Conservation (phyloP, 805 yeast genomes). For the Lipomyces anomalus region DNA sequence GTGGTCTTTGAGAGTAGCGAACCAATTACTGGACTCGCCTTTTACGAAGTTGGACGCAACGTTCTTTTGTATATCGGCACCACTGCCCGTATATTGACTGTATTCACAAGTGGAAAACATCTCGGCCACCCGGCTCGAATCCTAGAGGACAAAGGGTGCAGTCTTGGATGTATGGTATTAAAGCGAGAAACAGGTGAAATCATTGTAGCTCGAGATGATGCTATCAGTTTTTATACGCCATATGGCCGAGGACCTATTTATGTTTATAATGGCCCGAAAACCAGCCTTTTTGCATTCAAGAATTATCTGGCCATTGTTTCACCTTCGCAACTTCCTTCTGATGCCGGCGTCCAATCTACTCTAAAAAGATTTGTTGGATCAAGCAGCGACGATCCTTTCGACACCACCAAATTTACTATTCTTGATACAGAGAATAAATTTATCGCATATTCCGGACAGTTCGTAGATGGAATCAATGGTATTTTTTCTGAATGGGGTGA, state of each 20-base stretch:
- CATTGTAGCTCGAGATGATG: constrained; percentile 60
- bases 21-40: constrained; percentile 73
- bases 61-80: constrained; percentile 66
- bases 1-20: constrained; percentile 66
- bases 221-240: constrained; percentile 56
- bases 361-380: constrained; percentile 23
- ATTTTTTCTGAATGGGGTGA: constrained; percentile 54
- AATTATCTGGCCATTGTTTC: constrained; percentile 58
- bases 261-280: constrained; percentile 53
- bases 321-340: constrained; percentile 36
- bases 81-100: constrained; percentile 61
- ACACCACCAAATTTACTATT: constrained; percentile 54
- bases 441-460: constrained; percentile 60
- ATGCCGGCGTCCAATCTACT: constrained; percentile 12
- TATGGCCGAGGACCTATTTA: constrained; percentile 47
- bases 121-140: constrained; percentile 54
- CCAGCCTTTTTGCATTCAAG: constrained; percentile 44
- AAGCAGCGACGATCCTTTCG: constrained; percentile 27
- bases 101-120: constrained; percentile 73
- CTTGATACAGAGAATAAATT: constrained; percentile 67
- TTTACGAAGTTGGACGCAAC: constrained; percentile 43
- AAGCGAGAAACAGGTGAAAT: constrained; percentile 41
- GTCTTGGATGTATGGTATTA: constrained; percentile 39
- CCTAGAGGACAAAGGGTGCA: constrained; percentile 47
- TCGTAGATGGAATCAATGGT: constrained; percentile 59